Evolutionary conservation across 768 basidiomycete species (phyloP), one percentile per base, ranked within the genome.

Genomic region (Clitopilus passeckerianus): DNA sequence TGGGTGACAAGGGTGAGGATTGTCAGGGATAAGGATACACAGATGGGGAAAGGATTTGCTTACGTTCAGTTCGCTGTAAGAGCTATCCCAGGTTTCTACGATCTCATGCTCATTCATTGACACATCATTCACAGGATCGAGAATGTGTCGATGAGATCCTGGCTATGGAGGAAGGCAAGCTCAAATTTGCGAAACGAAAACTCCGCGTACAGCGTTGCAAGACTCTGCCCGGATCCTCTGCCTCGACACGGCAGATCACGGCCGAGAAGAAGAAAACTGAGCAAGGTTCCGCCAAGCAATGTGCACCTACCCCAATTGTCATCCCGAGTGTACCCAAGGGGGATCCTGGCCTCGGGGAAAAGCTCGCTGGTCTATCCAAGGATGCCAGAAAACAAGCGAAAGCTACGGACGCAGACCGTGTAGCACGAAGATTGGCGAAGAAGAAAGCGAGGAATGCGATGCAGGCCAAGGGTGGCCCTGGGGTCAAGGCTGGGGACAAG

Each of bases 31-130:
- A 86, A 85, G 64, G 93, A 91, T 60, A 97, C 93, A 0, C 93
- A 94, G 64, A 82, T 98, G 14, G 96, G 95, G 12, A 97, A 96
- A 74, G 95, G 95, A 5, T 95, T 98, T 70, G 93, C 90, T 9
- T 97, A 98, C 67, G 86, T 98, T 18, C 87, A 93, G 65, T 92
- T 98, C 62, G 70, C 77, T 58, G 96, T 96, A 71, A 61, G n/a
- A n/a, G n/a, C 89, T 78, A 23, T 53, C 18, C 27, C 35, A 50
- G 22, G n/a, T 0, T 34, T 59, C 34, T 53, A 23, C 43, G 16
- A 1, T 53, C n/a, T n/a, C 24, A 52, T 55, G 16, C 16, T 54
- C 27, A 57, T 27, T 53, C 1, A 53, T 24, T 53, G 20, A 52
- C 37, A 59, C 52, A 37, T 22, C 7, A 53, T 5, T 7, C 16